Conservation (phyloP, 2,329 filamentous ascomycete genomes). For the Colletotrichum orchidophilum region DNA sequence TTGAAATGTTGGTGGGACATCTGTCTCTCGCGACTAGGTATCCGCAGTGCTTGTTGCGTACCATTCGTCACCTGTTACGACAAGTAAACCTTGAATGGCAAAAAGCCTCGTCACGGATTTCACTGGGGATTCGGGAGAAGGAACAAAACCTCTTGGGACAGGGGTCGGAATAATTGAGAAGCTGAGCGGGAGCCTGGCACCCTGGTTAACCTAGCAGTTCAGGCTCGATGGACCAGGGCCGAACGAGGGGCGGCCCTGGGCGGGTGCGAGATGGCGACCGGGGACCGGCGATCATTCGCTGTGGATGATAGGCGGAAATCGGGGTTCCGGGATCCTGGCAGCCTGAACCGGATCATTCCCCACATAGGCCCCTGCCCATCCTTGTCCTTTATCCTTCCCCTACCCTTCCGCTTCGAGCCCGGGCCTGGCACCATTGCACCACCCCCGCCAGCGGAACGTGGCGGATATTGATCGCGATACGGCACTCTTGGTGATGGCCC, state of each 20-base stretch:
- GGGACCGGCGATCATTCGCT: background rate
- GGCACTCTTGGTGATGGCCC: background rate
- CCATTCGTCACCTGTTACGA: background rate
- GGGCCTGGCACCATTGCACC: background rate
- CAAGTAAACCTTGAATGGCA: background rate
- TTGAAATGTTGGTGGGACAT: slow-evolving; percentile 11
- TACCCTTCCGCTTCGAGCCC: background rate
- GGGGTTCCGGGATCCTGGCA: background rate
- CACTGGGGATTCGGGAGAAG: background rate
- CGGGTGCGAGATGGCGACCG: slow-evolving; percentile 9
- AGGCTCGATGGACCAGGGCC: background rate
- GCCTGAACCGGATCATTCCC: slow-evolving; percentile 18
- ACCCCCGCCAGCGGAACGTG: background rate
- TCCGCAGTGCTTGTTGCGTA: background rate
- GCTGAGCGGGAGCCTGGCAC: background rate
- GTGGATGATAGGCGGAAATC: slow-evolving; percentile 14
- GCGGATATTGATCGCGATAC: background rate
- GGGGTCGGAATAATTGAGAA: background rate
- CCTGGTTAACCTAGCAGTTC: background rate
- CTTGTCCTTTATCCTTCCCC: background rate
- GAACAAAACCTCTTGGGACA: background rate
- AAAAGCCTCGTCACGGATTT: background rate
- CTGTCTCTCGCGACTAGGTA: background rate
- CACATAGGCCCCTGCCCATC: slow-evolving; percentile 8
- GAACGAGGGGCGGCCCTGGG: too few species aligned